Conservation (phyloP, 2,329 filamentous ascomycete genomes). For the Monosporascus sp. region DNA sequence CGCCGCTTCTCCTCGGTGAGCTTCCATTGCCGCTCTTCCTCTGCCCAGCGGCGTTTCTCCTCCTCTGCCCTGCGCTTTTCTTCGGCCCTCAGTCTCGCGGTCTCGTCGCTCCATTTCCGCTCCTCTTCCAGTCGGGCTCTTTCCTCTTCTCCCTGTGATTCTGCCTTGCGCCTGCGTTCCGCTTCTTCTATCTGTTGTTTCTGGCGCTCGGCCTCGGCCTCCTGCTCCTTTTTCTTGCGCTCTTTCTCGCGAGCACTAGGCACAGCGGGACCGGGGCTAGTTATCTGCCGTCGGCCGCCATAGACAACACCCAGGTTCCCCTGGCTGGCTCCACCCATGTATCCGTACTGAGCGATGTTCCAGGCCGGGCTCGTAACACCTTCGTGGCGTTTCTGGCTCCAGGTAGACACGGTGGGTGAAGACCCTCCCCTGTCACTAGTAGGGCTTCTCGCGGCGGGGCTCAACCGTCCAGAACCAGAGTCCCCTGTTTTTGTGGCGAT, state of each 20-base stretch:
- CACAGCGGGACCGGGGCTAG: conserved; percentile 70
- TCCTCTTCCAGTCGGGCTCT: conserved; percentile 58
- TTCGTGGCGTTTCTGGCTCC: conserved; percentile 84
- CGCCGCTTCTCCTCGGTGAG: conserved; percentile 67
- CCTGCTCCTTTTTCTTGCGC: conserved; percentile 52
- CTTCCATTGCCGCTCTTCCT: conserved; percentile 72
- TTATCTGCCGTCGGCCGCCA: conserved; percentile 88
- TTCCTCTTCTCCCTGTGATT: conserved; percentile 55
- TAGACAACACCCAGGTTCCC: conserved; percentile 92
- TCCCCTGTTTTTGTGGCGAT: conserved; percentile 48
- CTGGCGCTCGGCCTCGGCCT: conserved; percentile 55
- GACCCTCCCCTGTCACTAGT: conserved; percentile 42
- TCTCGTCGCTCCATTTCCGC: conserved; percentile 61
- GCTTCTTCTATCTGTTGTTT: conserved; percentile 50
- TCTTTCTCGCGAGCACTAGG: conserved; percentile 84
- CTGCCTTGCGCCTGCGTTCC: conserved; percentile 39
- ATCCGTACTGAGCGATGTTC: conserved; percentile 98
- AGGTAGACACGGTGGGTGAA: conserved; percentile 67
- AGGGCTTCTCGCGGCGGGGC: conserved; percentile 59
- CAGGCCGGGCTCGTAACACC: conserved; percentile 79
- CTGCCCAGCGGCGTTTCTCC: conserved; percentile 70
- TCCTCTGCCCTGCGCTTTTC: conserved; percentile 60
- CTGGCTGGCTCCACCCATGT: conserved; percentile 95
- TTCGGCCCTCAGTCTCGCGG: conserved; percentile 52
- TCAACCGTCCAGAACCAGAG: conserved; percentile 51